Conservation (phyloP, 306 rosid genomes). For the Cucurbita moschata region DNA sequence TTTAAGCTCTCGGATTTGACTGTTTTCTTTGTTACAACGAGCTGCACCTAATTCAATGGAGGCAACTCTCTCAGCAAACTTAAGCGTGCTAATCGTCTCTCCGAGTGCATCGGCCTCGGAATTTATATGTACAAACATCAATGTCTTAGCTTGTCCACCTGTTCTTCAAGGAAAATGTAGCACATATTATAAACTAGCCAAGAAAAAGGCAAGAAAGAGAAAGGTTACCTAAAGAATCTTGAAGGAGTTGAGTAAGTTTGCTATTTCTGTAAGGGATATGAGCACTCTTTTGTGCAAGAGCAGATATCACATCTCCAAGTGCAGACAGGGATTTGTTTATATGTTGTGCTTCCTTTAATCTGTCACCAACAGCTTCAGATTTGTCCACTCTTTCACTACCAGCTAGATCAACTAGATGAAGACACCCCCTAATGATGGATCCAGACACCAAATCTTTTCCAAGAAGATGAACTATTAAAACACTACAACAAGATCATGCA, state of each 20-base stretch:
- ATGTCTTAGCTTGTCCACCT: conserved; percentile 97
- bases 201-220: neutral
- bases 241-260: conserved; percentile 92
- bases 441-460: conserved; percentile 69
- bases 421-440: conserved; percentile 71
- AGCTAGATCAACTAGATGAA: conserved; percentile 95
- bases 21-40: conserved; percentile 69
- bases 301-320: conserved; percentile 87
- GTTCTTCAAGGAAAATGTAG: neutral
- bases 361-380: conserved; percentile 93
- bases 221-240: conserved; percentile 76
- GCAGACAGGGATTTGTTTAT: conserved; percentile 95
- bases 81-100: conserved; percentile 92
- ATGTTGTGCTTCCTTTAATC: conserved; percentile 91
- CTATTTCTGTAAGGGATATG: conserved; percentile 95
- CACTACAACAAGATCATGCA: conserved; percentile 34
- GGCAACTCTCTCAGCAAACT: conserved; percentile 95
- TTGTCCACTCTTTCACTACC: conserved; percentile 96
- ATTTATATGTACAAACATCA: conserved; percentile 98
- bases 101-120: conserved; percentile 74
- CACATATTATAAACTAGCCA: neutral
- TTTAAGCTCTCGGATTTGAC: conserved; percentile 73
- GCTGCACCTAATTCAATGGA: conserved; percentile 93
- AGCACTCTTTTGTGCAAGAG: conserved; percentile 86
- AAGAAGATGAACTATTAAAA: conserved; percentile 74